Base-by-base conservation (phyloP, 805 yeast species). In the Sugiyamaella smithiae region DNA sequence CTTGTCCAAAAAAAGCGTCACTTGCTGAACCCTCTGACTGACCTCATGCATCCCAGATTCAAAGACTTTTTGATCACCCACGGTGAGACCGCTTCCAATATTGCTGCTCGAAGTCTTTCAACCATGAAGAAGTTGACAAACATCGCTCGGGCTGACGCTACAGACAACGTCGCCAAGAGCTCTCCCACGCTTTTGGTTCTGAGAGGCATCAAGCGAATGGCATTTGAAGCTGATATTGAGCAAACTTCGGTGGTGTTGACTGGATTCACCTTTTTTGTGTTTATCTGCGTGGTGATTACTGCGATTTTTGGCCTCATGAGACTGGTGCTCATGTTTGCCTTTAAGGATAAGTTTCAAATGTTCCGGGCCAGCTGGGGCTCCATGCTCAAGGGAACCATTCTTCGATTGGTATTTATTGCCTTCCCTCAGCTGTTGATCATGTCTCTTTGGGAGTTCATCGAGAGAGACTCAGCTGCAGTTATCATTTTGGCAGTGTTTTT, bases 171-270 rank as follows among this genome's bases (percentile, higher is more conserved):
- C 14, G 57, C 67, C 14, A 37, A 54, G 28, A 37, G 57, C 17
- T 48, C 63, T 12, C 33, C 55, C 19, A 56, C 61, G 55, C 78
- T 88, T 55, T 67, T 78, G 50, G 86, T 90, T 31, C 74, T 85
- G 52, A 77, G 98, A 69, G 98, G 98, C 54, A 88, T 90, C 57
- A 79, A 84, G 62, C 79, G 97, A 68, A 74, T 88, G 43, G 96
- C 91, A 4, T 88, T 76, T 67, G 71, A 78, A 54, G 82, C 91
- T 35, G 72, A 74, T 42, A 87, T 90, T 52, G 98, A 90, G 68
- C 81, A 80, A 43, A 87, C 96, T 1, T 77, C 93, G 5, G 79
- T 88, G 31, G 96, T 85, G 14, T 78, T 80, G 43, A 89, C 97
- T 2, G 93, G 96, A 1, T 86, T 87, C 68, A 86, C 96, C 1